Evolutionary conservation across 2,329 filamentous ascomycete species (phyloP), one percentile per base, ranked within the genome.

Genomic region (Cladosporium sp.): DNA sequence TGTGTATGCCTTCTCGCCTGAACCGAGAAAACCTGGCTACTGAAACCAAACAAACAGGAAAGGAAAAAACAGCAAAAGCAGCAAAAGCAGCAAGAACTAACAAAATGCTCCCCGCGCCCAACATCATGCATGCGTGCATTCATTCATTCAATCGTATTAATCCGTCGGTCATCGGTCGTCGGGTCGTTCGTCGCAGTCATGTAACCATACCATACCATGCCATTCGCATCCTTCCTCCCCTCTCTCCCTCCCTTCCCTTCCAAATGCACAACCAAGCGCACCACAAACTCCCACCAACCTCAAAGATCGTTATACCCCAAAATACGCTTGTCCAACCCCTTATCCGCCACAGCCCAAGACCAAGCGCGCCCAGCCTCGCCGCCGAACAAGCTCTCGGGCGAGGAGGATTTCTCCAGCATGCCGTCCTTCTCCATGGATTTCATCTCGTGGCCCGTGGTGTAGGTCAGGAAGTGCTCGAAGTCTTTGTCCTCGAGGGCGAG

Each of bases 381-480:
- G 46, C 72, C 75, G 63, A 74, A 78, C 25, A 79, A 60, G 4
- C 70, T 69, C 25, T 74, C 75, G 6, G 75, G 72, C 29, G 76
- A 70, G 19, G 75, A 71, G 27, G 71, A 74, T 60, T 72, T 72
- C 53, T 78, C 75, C 36, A 78, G 62, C 69, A 76, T 72, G 15
- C 73, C 73, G 51, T 77, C 73, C 56, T 73, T 74, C 36, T 72
- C 70, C 69, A 78, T 75, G 4, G 71, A 73, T 57, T 76, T 74
- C 54, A 83, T 74, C 51, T 78, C 75, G 49, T 80, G 73, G 3
- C 75, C 72, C 0, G 78, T 81, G 3, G 77, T 79, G 54, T 81
- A 74, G 8, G 74, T 75, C 49, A 83, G 66, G 60, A 83, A 82
- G 58, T 83, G 78, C 53, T 82, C 74, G 55, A 75, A 73, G 35